Evolutionary conservation across 108 stramenopile species (phyloP).

Genomic region (Aurantiochytrium sp.): DNA sequence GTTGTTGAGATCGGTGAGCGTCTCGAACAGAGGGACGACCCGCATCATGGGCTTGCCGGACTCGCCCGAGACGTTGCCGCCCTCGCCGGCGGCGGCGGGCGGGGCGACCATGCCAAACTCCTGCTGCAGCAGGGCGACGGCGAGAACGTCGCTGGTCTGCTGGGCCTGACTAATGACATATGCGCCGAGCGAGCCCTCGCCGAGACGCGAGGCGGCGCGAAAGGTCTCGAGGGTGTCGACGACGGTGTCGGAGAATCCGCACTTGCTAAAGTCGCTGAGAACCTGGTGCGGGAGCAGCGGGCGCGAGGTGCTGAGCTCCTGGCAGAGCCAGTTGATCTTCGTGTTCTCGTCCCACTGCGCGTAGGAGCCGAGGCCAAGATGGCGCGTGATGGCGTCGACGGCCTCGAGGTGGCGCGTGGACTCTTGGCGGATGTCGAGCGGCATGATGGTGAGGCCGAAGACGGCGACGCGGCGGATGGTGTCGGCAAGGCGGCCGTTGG

Average conservation of each 20-base stretch:
- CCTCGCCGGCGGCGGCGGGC: constrained; percentile 46
- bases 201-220: constrained; percentile 64
- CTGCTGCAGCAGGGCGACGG: constrained; percentile 90
- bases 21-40: constrained; percentile 94
- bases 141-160: constrained; percentile 85
- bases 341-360: constrained; percentile 80
- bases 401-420: constrained; percentile 79
- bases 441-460: constrained; percentile 85
- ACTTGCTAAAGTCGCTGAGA: constrained; percentile 50
- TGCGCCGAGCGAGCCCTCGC: constrained; percentile 79
- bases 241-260: constrained; percentile 53
- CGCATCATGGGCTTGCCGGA: constrained; percentile 68
- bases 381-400: constrained; percentile 83
- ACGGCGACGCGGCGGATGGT: constrained; percentile 77
- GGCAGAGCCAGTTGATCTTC: constrained; percentile 71
- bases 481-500: constrained; percentile 82
- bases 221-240: constrained; percentile 68
- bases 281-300: constrained; percentile 76
- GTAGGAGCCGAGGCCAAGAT: constrained; percentile 83
- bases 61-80: background rate
- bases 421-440: constrained; percentile 92
- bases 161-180: constrained; percentile 91
- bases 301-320: constrained; percentile 74
- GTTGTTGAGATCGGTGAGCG: constrained; percentile 78
- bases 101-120: constrained; percentile 76